A percentile compares a stretch with the other conserved stretches of the same genome.
These are phyloP conservation scores for Naegleria fowleri DNA, from an alignment of 208 protist genomes.

Conservation along the genomic window DNA sequence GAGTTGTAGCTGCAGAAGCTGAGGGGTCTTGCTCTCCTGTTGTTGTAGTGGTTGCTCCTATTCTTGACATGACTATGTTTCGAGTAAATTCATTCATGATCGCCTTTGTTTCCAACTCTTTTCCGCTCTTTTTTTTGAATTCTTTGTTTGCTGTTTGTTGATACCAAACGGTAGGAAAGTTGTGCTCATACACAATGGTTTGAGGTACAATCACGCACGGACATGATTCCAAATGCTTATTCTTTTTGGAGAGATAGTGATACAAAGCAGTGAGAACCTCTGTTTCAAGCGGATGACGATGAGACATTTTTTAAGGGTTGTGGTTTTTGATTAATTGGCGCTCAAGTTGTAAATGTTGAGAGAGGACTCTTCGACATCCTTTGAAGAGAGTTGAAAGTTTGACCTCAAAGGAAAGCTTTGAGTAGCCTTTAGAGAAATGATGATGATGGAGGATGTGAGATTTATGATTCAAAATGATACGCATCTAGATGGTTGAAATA, in stretches of 20 bases:
- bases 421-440: too few species aligned
- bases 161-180: conserved; percentile 77
- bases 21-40: not conserved
- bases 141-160: conserved; percentile 70
- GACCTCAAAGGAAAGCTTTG: too few species aligned
- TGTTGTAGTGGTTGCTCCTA: not conserved
- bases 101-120: conserved; percentile 69
- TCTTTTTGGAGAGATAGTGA: conserved; percentile 70
- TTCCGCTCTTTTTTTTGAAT: conserved; percentile 69
- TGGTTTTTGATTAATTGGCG: not conserved
- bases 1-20: not conserved
- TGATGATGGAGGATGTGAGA: too few species aligned
- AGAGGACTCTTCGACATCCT: too few species aligned
- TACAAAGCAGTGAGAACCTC: conserved; percentile 67
- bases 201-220: conserved; percentile 60
- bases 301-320: not conserved
- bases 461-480: too few species aligned
- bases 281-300: not conserved
- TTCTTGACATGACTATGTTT: conserved; percentile 35
- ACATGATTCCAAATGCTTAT: conserved; percentile 54
- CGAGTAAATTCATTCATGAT: conserved; percentile 62
- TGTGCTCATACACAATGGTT: conserved; percentile 76
- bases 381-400: too few species aligned
- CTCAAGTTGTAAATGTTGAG: too few species aligned
- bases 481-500: too few species aligned